Percentiles rank a stretch among this genome's conserved stretches.
Evolutionary conservation across 2,329 filamentous ascomycete species (phyloP).

Genomic region (Fusarium subtropicale): DNA sequence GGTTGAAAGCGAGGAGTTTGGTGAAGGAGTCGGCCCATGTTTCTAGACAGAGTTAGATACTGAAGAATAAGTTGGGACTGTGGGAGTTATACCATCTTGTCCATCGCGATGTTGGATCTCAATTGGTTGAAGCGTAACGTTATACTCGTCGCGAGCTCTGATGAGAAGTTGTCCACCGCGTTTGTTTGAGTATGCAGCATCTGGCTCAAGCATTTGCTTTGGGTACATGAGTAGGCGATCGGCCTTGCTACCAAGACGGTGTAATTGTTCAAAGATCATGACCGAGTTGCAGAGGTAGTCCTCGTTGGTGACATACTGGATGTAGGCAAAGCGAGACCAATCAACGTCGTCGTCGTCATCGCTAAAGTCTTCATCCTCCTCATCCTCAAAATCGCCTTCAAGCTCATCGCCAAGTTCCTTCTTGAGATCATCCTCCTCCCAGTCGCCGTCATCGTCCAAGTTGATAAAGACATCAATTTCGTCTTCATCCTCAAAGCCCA

Average conservation of each 20-base stretch:
- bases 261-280: conserved; percentile 61
- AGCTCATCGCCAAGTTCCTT: not conserved
- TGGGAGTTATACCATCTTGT: conserved; percentile 49
- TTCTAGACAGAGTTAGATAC: conserved; percentile 39
- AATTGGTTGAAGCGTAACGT: conserved; percentile 58
- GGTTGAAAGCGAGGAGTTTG: conserved; percentile 76
- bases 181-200: not conserved
- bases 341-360: not conserved
- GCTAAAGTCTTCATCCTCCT: not conserved
- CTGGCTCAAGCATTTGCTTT: conserved; percentile 51
- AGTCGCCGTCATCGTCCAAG: not conserved
- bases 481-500: conserved; percentile 1
- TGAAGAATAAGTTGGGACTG: rapidly evolving
- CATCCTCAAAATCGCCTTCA: not conserved
- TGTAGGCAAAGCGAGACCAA: conserved; percentile 57
- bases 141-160: conserved; percentile 58
- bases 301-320: conserved; percentile 61
- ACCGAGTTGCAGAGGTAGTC: conserved; percentile 63
- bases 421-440: not conserved
- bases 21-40: conserved; percentile 75
- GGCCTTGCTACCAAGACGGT: conserved; percentile 56
- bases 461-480: not conserved
- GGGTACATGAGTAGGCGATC: conserved; percentile 62
- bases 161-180: conserved; percentile 48
- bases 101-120: conserved; percentile 53